Evolutionary conservation across 2,329 filamentous ascomycete species (phyloP).

Genomic region (Cyphellophora europaea): DNA sequence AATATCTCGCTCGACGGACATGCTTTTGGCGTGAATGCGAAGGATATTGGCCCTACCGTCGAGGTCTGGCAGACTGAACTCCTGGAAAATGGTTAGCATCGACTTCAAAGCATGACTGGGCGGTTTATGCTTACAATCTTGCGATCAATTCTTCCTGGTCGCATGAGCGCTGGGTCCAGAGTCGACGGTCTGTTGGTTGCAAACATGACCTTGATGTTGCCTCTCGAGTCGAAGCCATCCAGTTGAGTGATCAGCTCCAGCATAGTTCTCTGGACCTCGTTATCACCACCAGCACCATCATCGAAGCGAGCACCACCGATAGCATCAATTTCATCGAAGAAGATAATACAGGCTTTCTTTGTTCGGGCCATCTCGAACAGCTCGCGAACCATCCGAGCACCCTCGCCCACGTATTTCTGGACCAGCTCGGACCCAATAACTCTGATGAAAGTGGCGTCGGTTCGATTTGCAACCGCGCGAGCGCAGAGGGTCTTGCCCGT

Average conservation of each 20-base stretch:
- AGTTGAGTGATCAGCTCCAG: constrained; percentile 94
- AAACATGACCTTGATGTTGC: constrained; percentile 99
- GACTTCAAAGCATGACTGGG: too few species aligned
- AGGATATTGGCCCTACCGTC: constrained; percentile 96
- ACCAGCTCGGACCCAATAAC: constrained; percentile 97
- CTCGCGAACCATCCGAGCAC: constrained; percentile 95
- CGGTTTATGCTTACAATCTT: too few species aligned
- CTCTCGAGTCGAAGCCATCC: constrained; percentile 89
- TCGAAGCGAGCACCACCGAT: constrained; percentile 94
- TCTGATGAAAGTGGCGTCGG: constrained; percentile 95
- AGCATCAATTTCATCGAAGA: constrained; percentile 97
- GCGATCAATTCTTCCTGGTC: constrained; percentile 91
- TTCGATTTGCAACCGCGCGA: constrained; percentile 92
- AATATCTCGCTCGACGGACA: constrained; percentile 98
- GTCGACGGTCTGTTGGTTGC: constrained; percentile 95
- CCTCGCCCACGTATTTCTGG: constrained; percentile 98
- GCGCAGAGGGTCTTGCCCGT: constrained; percentile 99
- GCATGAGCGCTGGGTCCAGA: constrained; percentile 91
- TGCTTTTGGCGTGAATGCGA: constrained; percentile 97
- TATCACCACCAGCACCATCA: constrained; percentile 91
- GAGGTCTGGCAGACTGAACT: constrained; percentile 94
- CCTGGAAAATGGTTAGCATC: too few species aligned
- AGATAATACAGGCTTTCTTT: constrained; percentile 99
- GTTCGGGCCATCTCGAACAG: constrained; percentile 99
- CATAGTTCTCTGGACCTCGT: constrained; percentile 97